phyloP scores from a whole-genome alignment of 2,329 filamentous ascomycete species.

The Xylaria digitata region DNA sequence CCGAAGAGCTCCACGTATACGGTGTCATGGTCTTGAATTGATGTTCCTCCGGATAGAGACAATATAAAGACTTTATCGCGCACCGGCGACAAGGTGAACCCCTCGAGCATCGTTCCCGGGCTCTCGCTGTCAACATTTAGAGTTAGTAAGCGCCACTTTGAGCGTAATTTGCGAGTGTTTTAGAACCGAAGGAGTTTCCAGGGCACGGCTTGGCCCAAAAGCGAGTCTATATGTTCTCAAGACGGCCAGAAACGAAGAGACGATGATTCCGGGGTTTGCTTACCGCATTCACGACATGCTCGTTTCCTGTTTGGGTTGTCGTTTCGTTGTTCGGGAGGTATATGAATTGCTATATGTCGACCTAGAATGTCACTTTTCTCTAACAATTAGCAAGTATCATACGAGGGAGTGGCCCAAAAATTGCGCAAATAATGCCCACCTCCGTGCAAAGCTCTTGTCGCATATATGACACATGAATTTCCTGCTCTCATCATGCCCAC shows the following conservation, averaged over 20 bases:
- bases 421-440: conserved; percentile 37
- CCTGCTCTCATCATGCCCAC: conserved; percentile 45
- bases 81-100: conserved; percentile 47
- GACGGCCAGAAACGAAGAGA: too few relatives aligned
- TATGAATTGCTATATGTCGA: conserved; percentile 44
- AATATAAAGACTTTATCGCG: conserved; percentile 42
- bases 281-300: conserved; percentile 46
- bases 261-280: too few relatives aligned
- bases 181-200: too few relatives aligned
- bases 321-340: conserved; percentile 38
- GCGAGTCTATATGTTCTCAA: too few relatives aligned
- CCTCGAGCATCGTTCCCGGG: conserved; percentile 47
- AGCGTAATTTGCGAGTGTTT: too few relatives aligned
- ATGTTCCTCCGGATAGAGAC: conserved; percentile 46
- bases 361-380: conserved; percentile 43
- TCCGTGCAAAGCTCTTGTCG: conserved; percentile 49
- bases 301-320: conserved; percentile 42
- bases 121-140: conserved; percentile 30
- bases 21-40: conserved; percentile 29
- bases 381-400: conserved; percentile 34
- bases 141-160: too few relatives aligned
- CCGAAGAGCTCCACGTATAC: background rate
- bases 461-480: conserved; percentile 47
- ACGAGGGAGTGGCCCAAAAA: background rate
- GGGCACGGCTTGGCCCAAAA: too few relatives aligned